Evolutionary conservation across 192 early-diverging fungal species (phyloP), one percentile per base, ranked within the genome.

Genomic region (Linnemannia zychae): DNA sequence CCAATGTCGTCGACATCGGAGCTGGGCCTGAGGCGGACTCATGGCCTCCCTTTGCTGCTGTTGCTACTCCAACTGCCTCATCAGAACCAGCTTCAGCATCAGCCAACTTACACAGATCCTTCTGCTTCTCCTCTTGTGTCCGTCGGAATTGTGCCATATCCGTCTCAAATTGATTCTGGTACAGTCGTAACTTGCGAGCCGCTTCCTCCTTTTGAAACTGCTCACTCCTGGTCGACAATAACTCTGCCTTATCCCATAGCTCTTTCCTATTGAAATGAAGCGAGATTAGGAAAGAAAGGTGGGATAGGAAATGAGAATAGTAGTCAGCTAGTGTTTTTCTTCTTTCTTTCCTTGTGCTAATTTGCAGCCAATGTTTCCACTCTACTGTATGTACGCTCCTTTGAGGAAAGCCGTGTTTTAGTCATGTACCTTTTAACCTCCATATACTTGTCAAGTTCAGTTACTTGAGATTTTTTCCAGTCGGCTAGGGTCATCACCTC

Each of bases 201-300:
- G 83, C 73, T 44, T 85, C 83, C 67, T 85, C 83, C 28, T 79
- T 79, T 22, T 85, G 83, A 44, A 79, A 79, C 50, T 85, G 83
- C 40, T 76, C 69, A 33, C 74, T 79, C 24, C 83, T 71, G 1
- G 34, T 76, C 17, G 83, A 78, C 7, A 85, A 40, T 34, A 79
- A 24, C 49, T 85, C 83, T 11, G 83, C 83, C 60, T 85, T 85
- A 31, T 85, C 78, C 83, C 83, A 85, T 1, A 85, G 65, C 16
- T 85, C 77, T 22, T 76, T 85, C 33, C 78, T 83, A 49, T 0
- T 1, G 52, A 22, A 46, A 34, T 5, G 20, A 57, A 68, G 34
- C 5, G n/a, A 52, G n/a, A 72, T 46, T 11, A 44, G 49, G 31
- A 63, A 70, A 49, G 44, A 53, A 6, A 50, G 3, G 20, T 49